Base-by-base conservation (phyloP, 306 rosid genomes). In the Cyclanthera cordifolia region DNA sequence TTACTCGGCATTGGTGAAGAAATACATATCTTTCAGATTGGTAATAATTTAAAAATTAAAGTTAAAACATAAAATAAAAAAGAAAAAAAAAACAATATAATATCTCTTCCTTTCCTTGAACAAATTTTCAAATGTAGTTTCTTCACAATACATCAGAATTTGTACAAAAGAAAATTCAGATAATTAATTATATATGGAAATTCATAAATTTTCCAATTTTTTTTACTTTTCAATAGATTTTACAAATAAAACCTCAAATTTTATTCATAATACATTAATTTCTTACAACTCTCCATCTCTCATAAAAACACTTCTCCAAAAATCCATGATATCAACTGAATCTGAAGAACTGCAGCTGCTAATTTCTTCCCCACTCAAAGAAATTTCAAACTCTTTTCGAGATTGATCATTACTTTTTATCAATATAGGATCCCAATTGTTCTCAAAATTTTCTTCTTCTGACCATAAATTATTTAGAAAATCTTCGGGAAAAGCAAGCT, bases 261-360 rank as follows among this genome's bases (percentile, higher is more conserved):
- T 34, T 20, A 6, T 69, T 37, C 8, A 51, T 34, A 49, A 45
- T 25, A 70, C 39, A 59, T 48, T 69, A 2, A 50, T 53, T 47
- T 76, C 52, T 23, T 24, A 52, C 15, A 30, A 70, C 45, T 88
- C 88, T 23, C 73, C 95, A 19, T 89, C 81, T 72, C 80, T 72
- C 0, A 73, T 73, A 63, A 85, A 82, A 71, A 83, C 56, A 63
- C 84, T 72, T 25, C 61, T 73, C 97, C 96, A 88, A 76, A 88
- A 88, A 2, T 88, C 87, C 87, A 82, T 76, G 71, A 52, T 78
- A 34, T 76, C 75, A 25, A 78, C 32, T 72, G 54, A 55, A 46
- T 66, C 69, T 3, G 78, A 71, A 78, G 32, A 27, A 57, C 43
- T 43, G 21, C 50, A 64, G 30, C 19, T 37, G 19, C 25, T 37